Percentiles rank a stretch among this genome's conserved stretches.
These are phyloP conservation scores for Calonectria montana DNA, from an alignment of 2,329 filamentous ascomycete genomes.

Conservation along the genomic window DNA sequence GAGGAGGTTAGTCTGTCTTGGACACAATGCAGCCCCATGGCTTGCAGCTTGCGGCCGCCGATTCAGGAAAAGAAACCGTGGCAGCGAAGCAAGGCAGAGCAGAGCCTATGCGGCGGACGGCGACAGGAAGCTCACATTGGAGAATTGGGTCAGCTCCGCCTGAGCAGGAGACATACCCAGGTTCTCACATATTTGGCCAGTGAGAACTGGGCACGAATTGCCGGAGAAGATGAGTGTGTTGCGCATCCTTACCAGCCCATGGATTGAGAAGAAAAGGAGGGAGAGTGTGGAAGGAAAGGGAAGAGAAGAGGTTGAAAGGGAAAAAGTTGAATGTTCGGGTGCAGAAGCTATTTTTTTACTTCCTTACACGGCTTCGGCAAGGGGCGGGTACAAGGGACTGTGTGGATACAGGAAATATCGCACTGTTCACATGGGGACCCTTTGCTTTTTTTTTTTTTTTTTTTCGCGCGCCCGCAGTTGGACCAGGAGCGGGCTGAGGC, in stretches of 20 bases:
- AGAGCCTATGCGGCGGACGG: constrained; percentile 23
- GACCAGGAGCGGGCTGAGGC: background rate
- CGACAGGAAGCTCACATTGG: constrained; percentile 67
- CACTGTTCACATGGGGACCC: constrained; percentile 13
- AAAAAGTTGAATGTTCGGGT: constrained; percentile 35
- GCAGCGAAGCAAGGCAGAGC: constrained; percentile 15
- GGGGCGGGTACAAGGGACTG: constrained; percentile 24
- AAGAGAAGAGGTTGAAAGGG: constrained; percentile 31
- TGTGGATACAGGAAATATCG: background rate
- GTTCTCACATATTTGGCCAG: constrained; percentile 74
- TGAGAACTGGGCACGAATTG: constrained; percentile 74
- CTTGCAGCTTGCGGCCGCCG: constrained; percentile 2
- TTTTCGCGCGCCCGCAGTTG: constrained; percentile 16
- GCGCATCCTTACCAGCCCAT: constrained; percentile 62
- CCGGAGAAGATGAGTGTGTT: constrained; percentile 76
- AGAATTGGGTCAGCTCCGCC: constrained; percentile 76
- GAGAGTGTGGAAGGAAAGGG: constrained; percentile 32
- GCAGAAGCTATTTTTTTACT: constrained; percentile 41
- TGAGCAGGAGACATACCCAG: constrained; percentile 73
- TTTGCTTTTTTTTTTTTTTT: constrained; percentile 21
- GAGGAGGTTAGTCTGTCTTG: constrained; percentile 32
- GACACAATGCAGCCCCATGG: background rate
- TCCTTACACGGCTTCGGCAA: constrained; percentile 22
- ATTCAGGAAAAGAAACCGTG: background rate
- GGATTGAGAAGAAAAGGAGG: constrained; percentile 37